phyloP scores from a whole-genome alignment of 179 eudicot genomes.

The Vitellaria paradoxa region DNA sequence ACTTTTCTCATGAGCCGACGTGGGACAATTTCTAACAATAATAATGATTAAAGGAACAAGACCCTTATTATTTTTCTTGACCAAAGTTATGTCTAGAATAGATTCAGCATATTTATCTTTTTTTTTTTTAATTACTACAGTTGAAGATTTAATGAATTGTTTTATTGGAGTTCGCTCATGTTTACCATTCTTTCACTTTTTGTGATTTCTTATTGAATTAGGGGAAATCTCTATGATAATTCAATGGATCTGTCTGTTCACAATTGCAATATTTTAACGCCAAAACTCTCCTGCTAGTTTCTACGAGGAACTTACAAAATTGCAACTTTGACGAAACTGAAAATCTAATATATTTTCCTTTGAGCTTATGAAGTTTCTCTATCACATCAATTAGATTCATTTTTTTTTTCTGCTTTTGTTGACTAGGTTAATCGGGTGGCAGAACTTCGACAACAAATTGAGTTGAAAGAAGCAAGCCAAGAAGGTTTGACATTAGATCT shows the following conservation, averaged over 20 bases:
- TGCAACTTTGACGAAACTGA: neutral
- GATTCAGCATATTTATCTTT: neutral
- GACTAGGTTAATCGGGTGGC: constrained; percentile 65
- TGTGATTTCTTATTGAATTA: neutral
- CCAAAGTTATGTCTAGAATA: neutral
- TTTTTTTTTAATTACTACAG: neutral
- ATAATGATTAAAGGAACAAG: neutral
- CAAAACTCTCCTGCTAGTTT: neutral
- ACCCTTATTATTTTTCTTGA: neutral
- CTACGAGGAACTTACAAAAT: neutral
- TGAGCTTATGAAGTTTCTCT: neutral
- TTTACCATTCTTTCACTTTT: neutral
- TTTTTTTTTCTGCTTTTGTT: constrained; percentile 8
- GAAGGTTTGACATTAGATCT: constrained; percentile 53
- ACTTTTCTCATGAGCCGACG: too few relatives aligned
- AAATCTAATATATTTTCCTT: neutral
- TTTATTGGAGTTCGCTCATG: neutral
- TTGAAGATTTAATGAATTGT: neutral
- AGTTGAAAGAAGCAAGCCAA: constrained; percentile 58
- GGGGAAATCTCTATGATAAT: neutral
- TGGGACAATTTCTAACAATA: too few relatives aligned
- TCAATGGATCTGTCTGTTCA: neutral
- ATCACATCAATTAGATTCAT: constrained; percentile 9
- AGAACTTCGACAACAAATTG: constrained; percentile 67
- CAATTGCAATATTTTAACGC: neutral